A percentile compares a stretch with the other conserved stretches of the same genome.
Evolutionary conservation across 2,329 filamentous ascomycete species (phyloP).

Genomic region (Aspergillus novoparasiticus): DNA sequence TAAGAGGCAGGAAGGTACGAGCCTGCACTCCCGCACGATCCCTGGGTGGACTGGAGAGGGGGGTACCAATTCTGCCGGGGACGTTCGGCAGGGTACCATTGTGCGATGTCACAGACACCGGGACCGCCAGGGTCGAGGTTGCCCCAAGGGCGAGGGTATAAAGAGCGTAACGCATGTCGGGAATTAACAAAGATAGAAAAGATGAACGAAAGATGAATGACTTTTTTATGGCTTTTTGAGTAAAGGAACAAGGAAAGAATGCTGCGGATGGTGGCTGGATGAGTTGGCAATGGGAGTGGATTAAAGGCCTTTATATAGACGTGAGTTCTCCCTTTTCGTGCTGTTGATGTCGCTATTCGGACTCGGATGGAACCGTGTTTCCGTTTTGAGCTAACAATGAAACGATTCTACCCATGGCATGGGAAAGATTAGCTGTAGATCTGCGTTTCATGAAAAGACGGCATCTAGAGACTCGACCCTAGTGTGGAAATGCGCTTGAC

Average conservation of each 20-base stretch:
- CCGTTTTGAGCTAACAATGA: background rate
- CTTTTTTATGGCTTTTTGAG: background rate
- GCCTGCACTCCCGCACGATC: background rate
- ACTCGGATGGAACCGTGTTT: background rate
- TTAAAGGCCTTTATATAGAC: background rate
- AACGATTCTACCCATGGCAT: background rate
- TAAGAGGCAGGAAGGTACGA: background rate
- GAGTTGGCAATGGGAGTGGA: background rate
- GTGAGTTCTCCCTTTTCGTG: background rate
- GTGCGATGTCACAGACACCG: background rate
- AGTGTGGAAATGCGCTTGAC: background rate
- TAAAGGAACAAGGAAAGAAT: background rate
- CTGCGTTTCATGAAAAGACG: background rate
- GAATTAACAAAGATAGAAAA: background rate
- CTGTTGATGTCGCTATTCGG: background rate
- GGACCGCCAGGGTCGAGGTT: conserved; percentile 4
- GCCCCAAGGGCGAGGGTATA: conserved; percentile 3
- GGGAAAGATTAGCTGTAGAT: background rate
- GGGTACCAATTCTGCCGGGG: background rate
- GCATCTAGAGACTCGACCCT: no score
- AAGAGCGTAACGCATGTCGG: conserved; percentile 1
- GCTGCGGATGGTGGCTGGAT: background rate
- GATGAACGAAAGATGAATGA: background rate
- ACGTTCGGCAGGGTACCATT: background rate
- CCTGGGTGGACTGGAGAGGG: background rate